A percentile compares a stretch with the other conserved stretches of the same genome.
Evolutionary conservation across 2,329 filamentous ascomycete genomes (phyloP).

Genomic region (Falciphora oryzae): DNA sequence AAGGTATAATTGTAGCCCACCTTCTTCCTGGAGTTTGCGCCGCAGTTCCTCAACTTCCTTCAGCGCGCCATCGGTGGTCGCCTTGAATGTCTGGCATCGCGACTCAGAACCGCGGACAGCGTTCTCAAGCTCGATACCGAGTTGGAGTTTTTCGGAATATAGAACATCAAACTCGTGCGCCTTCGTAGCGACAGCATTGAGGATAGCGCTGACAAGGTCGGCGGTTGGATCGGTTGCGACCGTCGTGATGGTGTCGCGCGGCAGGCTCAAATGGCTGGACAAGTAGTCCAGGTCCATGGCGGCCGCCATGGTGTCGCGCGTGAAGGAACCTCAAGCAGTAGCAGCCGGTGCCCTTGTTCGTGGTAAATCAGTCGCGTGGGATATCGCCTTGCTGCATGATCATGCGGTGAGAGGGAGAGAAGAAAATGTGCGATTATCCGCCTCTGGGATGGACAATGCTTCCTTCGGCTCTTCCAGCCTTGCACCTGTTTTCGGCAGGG

Average conservation of each 20-base stretch:
- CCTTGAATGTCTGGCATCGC: slow-evolving; percentile 75
- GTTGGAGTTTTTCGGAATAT: slow-evolving; percentile 79
- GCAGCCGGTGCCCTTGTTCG: neutral
- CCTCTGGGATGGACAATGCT: neutral
- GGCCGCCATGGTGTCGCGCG: slow-evolving; percentile 46
- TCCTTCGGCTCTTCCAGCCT: neutral
- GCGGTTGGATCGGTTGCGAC: slow-evolving; percentile 64
- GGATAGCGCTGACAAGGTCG: slow-evolving; percentile 70
- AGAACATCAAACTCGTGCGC: slow-evolving; percentile 77
- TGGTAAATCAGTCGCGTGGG: neutral
- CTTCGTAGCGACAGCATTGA: slow-evolving; percentile 70
- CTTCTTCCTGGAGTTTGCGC: slow-evolving; percentile 75
- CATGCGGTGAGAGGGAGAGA: neutral
- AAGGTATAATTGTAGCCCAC: slow-evolving; percentile 39
- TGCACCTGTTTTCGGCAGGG: neutral
- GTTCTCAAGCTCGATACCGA: slow-evolving; percentile 91
- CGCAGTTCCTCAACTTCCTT: slow-evolving; percentile 79
- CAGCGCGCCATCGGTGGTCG: slow-evolving; percentile 73
- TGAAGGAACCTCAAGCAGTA: neutral
- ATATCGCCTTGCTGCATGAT: neutral
- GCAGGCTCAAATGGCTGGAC: slow-evolving; percentile 64
- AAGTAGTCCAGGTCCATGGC: slow-evolving; percentile 66
- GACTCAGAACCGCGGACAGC: slow-evolving; percentile 78
- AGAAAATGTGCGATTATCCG: neutral
- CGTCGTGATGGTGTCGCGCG: slow-evolving; percentile 56